Evolutionary conservation across 148 eudicot genomes (phyloP).

Genomic region (Rhododendron ferrugineum): DNA sequence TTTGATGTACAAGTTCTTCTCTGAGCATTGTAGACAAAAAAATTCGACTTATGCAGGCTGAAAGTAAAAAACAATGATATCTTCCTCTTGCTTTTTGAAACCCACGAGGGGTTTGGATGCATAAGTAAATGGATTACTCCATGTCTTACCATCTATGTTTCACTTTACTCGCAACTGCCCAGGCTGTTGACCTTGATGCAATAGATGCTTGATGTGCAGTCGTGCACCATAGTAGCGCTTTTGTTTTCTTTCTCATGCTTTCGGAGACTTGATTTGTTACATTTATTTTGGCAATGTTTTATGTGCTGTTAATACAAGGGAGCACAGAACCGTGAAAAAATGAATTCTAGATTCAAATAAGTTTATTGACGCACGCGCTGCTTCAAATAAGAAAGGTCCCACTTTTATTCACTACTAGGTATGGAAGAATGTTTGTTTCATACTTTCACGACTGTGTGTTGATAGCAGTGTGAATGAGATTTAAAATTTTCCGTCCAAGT

Average conservation of each 20-base stretch:
- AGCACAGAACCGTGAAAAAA: neutral
- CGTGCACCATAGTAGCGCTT: neutral
- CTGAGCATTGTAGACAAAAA: neutral
- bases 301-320: neutral
- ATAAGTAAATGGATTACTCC: neutral
- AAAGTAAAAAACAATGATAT: neutral
- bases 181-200: neutral
- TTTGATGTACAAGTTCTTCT: neutral
- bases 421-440: neutral
- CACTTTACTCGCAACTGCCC: neutral
- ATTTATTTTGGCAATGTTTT: neutral
- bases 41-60: neutral
- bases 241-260: neutral
- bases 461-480: neutral
- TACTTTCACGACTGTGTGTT: neutral
- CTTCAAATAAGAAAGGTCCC: neutral
- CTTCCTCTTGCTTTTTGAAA: neutral
- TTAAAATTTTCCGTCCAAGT: neutral
- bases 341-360: neutral
- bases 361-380: neutral
- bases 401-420: neutral
- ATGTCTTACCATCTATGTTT: neutral
- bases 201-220: neutral
- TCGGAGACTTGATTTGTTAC: neutral
- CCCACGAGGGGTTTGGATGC: neutral